Conservation (phyloP, 495 filamentous ascomycete genomes). For the Copromyces sp. region DNA sequence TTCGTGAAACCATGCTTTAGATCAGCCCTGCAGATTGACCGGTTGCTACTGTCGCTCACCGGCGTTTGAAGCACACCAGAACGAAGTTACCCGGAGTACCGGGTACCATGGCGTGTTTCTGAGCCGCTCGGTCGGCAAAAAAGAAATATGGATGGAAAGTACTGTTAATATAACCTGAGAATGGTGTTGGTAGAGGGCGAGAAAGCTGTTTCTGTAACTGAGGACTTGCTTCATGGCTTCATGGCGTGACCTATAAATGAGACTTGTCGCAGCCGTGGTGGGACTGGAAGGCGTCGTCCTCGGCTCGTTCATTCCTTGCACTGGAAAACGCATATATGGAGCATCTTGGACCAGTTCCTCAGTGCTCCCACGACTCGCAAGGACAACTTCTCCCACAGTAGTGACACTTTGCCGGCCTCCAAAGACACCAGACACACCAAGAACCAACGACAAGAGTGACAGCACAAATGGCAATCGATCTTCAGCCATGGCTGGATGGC, state of each 20-base stretch:
- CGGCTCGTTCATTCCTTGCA: neutral
- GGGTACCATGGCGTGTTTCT: neutral
- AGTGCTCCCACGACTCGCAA: neutral
- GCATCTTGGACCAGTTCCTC: neutral
- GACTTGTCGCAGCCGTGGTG: neutral
- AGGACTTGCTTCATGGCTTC: neutral
- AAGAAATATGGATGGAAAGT: neutral
- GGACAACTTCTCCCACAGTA: neutral
- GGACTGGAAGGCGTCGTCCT: neutral
- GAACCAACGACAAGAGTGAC: neutral
- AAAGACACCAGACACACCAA: neutral
- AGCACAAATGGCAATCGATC: neutral
- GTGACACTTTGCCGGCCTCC: neutral
- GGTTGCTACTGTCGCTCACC: neutral
- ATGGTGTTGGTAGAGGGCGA: neutral
- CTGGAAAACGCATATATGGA: neutral
- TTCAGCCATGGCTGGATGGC: constrained; percentile 10
- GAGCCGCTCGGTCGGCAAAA: neutral
- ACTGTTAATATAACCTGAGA: neutral
- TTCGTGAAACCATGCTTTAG: neutral
- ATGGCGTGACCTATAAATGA: neutral
- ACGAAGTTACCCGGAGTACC: neutral
- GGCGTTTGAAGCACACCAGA: neutral
- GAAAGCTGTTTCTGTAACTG: neutral
- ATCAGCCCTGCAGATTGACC: neutral